Percentiles rank a stretch among this genome's conserved stretches.
Evolutionary conservation across 2,329 filamentous ascomycete genomes (phyloP).

Genomic region (Gyromitra esculenta): DNA sequence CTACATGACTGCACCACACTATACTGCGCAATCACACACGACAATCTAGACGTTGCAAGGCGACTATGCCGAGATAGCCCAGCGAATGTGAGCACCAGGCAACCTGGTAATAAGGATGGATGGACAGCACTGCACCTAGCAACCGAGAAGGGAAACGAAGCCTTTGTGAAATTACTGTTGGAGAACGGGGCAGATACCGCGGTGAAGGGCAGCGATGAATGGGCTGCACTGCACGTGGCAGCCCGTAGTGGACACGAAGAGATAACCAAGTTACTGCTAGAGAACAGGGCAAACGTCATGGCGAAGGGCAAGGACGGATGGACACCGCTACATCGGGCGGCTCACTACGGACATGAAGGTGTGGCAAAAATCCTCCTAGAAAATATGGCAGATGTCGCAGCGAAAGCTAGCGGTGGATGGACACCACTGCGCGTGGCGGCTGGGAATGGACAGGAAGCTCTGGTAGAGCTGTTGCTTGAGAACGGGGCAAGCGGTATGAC

Average conservation of each 20-base stretch:
- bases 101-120: neutral
- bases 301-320: slow-evolving; percentile 52
- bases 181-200: slow-evolving; percentile 15
- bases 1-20: slow-evolving; percentile 3
- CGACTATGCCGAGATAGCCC: neutral
- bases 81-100: neutral
- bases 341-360: slow-evolving; percentile 55
- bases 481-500: slow-evolving; percentile 47
- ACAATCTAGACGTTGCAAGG: neutral
- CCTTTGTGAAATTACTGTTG: slow-evolving; percentile 8
- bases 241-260: neutral
- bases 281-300: slow-evolving; percentile 12
- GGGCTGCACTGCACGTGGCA: slow-evolving; percentile 27
- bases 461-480: slow-evolving; percentile 49
- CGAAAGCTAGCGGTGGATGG: slow-evolving; percentile 54
- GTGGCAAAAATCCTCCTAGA: slow-evolving; percentile 57
- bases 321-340: slow-evolving; percentile 58
- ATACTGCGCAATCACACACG: neutral
- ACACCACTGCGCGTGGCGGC: slow-evolving; percentile 53
- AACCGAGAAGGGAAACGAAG: neutral
- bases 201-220: neutral
- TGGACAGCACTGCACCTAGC: slow-evolving; percentile 9
- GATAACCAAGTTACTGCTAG: slow-evolving; percentile 18
- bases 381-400: slow-evolving; percentile 53
- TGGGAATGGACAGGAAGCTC: slow-evolving; percentile 38